Evolutionary conservation across 805 yeast species (phyloP).

Genomic region (Ascoidea rubescens): DNA sequence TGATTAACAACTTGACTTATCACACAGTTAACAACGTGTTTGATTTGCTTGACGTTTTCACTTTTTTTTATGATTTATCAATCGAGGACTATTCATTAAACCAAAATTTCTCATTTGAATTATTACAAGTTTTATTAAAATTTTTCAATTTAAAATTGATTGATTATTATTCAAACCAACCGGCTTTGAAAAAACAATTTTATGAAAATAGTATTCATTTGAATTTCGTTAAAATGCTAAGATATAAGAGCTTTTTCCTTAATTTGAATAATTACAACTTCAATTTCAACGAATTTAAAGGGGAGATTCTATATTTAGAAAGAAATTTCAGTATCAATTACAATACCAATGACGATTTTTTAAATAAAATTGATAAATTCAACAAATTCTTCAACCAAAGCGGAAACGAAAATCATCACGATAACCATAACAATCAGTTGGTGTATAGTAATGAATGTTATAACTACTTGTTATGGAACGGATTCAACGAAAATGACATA

Average conservation of each 20-base stretch:
- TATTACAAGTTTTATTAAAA: background rate
- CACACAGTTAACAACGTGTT: background rate
- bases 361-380: too few species aligned
- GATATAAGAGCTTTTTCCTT: slow-evolving; percentile 5
- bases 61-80: slow-evolving; percentile 3
- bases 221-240: slow-evolving; percentile 1
- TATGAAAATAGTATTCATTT: slow-evolving; percentile 3
- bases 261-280: background rate
- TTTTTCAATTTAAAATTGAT: slow-evolving; percentile 3
- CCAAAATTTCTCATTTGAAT: slow-evolving; percentile 1
- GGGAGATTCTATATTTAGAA: background rate
- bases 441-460: background rate
- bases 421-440: background rate
- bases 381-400: too few species aligned
- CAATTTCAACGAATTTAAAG: background rate
- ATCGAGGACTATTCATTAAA: background rate
- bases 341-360: background rate
- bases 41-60: slow-evolving; percentile 2
- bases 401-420: background rate
- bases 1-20: slow-evolving; percentile 1
- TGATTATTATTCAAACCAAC: background rate
- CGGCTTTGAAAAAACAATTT: background rate
- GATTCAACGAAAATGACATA: background rate
- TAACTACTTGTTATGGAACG: background rate
- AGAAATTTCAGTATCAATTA: background rate